Base-by-base conservation (phyloP, 2,329 filamentous ascomycete genomes). In the Exophiala spinifera region DNA sequence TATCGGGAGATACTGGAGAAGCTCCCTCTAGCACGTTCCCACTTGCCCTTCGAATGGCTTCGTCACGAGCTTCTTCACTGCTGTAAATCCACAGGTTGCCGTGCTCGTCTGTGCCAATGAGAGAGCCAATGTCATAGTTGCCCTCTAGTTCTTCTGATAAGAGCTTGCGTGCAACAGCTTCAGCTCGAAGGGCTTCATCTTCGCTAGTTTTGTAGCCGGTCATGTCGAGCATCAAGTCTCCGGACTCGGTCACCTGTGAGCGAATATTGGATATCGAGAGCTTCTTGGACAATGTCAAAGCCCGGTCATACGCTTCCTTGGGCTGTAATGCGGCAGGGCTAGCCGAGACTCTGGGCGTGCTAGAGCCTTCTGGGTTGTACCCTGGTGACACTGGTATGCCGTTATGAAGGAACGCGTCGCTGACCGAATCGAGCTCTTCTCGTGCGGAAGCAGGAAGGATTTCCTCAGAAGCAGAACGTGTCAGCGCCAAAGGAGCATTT, bases 71-170 rank as follows among this genome's bases (percentile, higher is more conserved):
- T 67, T 96, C 91, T 70, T 97, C 91, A 65, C 91, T 97, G 73
- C 91, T 94, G 74, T 99, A 99, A 62, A 99, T 97, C 92, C 94
- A 97, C n/a, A 99, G 79, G 65, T 99, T 99, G 5, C 94, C 94
- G 56, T 94, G 85, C 66, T 95, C 91, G 67, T 99, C 94, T 42
- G 94, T 92, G 11, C 91, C 94, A 64, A 99, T 96, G 25, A 99
- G 79, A 1, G 92, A 87, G 4, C 94, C 94, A 64, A 99, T 95
- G 68, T 99, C 94, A 70, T 96, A 96, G 67, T 92, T 91, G 19
- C 91, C 94, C 65, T 96, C 89, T 13, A 97, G 75, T 72, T 97
- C 92, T 67, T 99, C 91, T 0, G 91, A 86, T 11, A 99, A 80
- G 47, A 99, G 90, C 69, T 92, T 94, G 19, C 94, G 84, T 4